phyloP scores from a whole-genome alignment of 2,329 filamentous ascomycete genomes.

The Apiospora saccharicola region DNA sequence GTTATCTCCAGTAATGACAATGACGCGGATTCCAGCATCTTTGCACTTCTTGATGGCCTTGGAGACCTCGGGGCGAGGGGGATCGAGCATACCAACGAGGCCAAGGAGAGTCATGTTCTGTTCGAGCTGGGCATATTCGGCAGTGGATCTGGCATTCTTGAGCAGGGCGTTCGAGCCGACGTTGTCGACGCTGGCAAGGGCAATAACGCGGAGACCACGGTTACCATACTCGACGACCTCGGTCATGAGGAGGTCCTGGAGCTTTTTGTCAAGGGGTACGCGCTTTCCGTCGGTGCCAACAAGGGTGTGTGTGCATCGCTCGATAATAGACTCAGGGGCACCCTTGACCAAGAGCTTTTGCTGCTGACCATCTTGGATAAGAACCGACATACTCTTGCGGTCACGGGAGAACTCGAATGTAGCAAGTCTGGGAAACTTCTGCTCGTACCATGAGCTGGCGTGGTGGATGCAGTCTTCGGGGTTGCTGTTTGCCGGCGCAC shows the following conservation, averaged over 20 bases:
- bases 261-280: constrained; percentile 73
- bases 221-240: constrained; percentile 93
- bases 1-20: constrained; percentile 98
- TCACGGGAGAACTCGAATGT: constrained; percentile 98
- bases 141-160: constrained; percentile 78
- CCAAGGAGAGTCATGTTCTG: constrained; percentile 94
- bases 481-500: constrained; percentile 62
- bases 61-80: constrained; percentile 90
- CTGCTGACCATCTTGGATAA: constrained; percentile 73
- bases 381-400: constrained; percentile 98
- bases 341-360: constrained; percentile 95
- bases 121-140: constrained; percentile 86
- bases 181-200: constrained; percentile 84
- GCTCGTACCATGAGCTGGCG: constrained; percentile 85
- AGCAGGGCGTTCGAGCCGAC: constrained; percentile 74
- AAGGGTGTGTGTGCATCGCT: constrained; percentile 85
- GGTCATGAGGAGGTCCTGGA: constrained; percentile 73
- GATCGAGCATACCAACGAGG: constrained; percentile 95
- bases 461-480: constrained; percentile 77
- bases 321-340: constrained; percentile 91
- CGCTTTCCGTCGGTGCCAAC: constrained; percentile 81
- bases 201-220: constrained; percentile 91
- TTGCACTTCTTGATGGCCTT: constrained; percentile 87
- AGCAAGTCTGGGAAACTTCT: constrained; percentile 75
- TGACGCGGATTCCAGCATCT: constrained; percentile 92